Base-by-base conservation (phyloP, 1,139 yeast genomes). In the Geotrichum siamense region DNA sequence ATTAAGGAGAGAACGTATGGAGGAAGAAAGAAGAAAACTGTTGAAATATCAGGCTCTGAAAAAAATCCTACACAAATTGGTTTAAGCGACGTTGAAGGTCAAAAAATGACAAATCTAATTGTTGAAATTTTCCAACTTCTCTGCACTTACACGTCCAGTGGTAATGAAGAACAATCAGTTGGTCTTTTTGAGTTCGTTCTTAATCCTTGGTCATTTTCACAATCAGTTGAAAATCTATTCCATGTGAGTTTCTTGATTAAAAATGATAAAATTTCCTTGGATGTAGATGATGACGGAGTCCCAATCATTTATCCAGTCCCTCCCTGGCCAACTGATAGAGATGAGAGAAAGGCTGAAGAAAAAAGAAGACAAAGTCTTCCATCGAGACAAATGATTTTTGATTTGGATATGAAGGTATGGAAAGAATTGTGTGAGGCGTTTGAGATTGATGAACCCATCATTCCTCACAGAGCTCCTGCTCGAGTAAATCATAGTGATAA, bases 141-240 rank as follows among this genome's bases (percentile, higher is more conserved):
- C 15, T 37, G 23, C 3, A 47, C 41, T 5, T 32, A 35, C 27
- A 48, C 47, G 29, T 50, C 61, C 39, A 59, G 59, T 41, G 62
- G 57, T 22, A 25, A 31, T 5, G 59, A 61, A 1, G 12, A 5
- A 12, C 56, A 59, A 6, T 73, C 71, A 1, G 69, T 86, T 9
- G 78, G 77, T 48, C 67, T 86, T 44, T 83, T 76, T 57, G 67
- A 71, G 49, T 80, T 83, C 54, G 74, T 85, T 48, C 68, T 87
- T 30, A 78, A 89, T 57, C 96, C 96, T 0, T 46, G 64, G 6
- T 80, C 91, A 4, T 89, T 82, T 62, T 71, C 82, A 1, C 89
- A 82, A 57, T 75, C 91, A 3, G 78, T 87, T 3, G 96, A 89
- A 58, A 86, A 85, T 57, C 64, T 89, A 53, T 89, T 87, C 57